These are phyloP conservation scores for Phialophora tarda DNA, from an alignment of 2,329 filamentous ascomycete genomes.

Conservation along the genomic window DNA sequence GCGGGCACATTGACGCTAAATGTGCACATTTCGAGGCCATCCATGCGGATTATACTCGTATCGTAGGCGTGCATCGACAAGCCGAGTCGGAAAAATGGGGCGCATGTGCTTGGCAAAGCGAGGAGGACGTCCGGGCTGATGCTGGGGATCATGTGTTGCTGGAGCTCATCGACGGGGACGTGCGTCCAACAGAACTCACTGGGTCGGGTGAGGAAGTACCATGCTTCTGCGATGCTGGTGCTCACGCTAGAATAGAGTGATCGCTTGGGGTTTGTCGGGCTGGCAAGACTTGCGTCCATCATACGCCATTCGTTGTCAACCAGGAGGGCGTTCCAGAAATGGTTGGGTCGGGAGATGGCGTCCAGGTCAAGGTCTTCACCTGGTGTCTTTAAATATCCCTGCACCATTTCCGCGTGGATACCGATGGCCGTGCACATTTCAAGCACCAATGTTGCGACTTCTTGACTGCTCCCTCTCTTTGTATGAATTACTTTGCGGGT, in stretches of 20 bases:
- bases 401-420: slow-evolving; percentile 82
- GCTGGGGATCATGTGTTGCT: slow-evolving; percentile 91
- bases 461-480: slow-evolving; percentile 82
- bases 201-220: slow-evolving; percentile 92
- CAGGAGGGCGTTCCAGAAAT: slow-evolving; percentile 96
- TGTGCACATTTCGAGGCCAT: slow-evolving; percentile 92
- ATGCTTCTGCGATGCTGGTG: slow-evolving; percentile 75
- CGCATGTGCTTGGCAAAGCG: slow-evolving; percentile 82
- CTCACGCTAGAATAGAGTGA: slow-evolving; percentile 75
- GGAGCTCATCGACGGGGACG: slow-evolving; percentile 81
- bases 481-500: slow-evolving; percentile 81
- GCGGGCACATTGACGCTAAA: slow-evolving; percentile 84
- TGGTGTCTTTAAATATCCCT: slow-evolving; percentile 87
- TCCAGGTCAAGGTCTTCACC: slow-evolving; percentile 82
- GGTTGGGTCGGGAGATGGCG: slow-evolving; percentile 84
- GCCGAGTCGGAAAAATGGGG: slow-evolving; percentile 82
- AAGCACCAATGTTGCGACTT: slow-evolving; percentile 83
- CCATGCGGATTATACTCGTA: slow-evolving; percentile 81
- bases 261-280: slow-evolving; percentile 84
- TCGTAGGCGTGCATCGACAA: slow-evolving; percentile 88
- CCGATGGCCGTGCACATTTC: slow-evolving; percentile 95
- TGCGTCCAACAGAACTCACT: slow-evolving; percentile 95
- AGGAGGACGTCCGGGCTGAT: slow-evolving; percentile 84
- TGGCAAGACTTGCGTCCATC: slow-evolving; percentile 91
- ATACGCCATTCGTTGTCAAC: slow-evolving; percentile 96